These are phyloP conservation scores for Asterochloris erici DNA, from an alignment of 139 green algal genomes.

Conservation along the genomic window DNA sequence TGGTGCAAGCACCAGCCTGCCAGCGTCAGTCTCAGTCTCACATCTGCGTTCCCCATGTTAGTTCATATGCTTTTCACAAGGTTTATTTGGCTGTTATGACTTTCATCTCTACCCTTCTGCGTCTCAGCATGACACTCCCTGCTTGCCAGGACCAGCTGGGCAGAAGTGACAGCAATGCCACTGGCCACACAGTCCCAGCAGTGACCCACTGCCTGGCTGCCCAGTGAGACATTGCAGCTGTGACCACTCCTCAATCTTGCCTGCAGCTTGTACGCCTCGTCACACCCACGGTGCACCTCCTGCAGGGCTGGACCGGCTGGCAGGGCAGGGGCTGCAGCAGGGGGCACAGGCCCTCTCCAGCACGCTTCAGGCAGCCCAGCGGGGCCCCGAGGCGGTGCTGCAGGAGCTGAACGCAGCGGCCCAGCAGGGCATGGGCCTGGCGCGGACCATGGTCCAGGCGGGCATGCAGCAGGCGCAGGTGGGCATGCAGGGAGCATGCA, in stretches of 20 bases:
- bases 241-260: too few relatives aligned
- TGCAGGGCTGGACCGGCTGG: background rate
- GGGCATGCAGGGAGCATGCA: background rate
- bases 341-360: conserved; percentile 3
- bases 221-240: too few relatives aligned
- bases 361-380: background rate
- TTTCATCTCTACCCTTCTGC: background rate
- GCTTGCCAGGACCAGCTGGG: background rate
- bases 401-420: conserved; percentile 23
- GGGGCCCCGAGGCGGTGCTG: background rate
- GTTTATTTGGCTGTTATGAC: too few relatives aligned
- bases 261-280: too few relatives aligned
- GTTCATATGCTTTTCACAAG: too few relatives aligned
- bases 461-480: conserved; percentile 15
- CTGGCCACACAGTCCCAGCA: too few relatives aligned
- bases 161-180: background rate
- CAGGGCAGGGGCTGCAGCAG: conserved; percentile 9
- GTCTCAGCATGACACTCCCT: background rate
- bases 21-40: background rate
- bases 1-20: too few relatives aligned
- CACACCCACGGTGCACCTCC: too few relatives aligned
- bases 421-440: conserved; percentile 5
- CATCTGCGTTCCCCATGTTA: background rate
- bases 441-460: background rate
- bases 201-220: too few relatives aligned